phyloP scores from a whole-genome alignment of 306 rosid species.

The Medicago truncatula region MtrunA17r5.0-ANR NC_053044.1:53527001-53527500 shows the following conservation, averaged over 20 bases:
- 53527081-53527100: neutral
- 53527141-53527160: neutral
- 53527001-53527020: slow-evolving; percentile 4
- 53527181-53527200: neutral
- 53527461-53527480: neutral
- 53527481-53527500: neutral
- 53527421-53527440: neutral
- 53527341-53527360: neutral
- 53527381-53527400: neutral
- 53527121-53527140: neutral
- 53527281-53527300: neutral
- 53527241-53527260: slow-evolving; percentile 3
- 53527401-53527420: slow-evolving; percentile 16
- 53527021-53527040: slow-evolving; percentile 28
- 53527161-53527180: neutral
- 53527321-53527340: neutral
- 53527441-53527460: slow-evolving; percentile 29
- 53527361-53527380: neutral
- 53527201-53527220: neutral
- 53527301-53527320: neutral
- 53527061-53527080: slow-evolving; percentile 23
- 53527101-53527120: slow-evolving; percentile 1
- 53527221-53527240: neutral
- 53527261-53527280: neutral
- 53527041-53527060: slow-evolving; percentile 8